These are phyloP conservation scores for Sporisorium graminicola DNA, from an alignment of 1,284 basidiomycete genomes.

Conservation along the genomic window DNA sequence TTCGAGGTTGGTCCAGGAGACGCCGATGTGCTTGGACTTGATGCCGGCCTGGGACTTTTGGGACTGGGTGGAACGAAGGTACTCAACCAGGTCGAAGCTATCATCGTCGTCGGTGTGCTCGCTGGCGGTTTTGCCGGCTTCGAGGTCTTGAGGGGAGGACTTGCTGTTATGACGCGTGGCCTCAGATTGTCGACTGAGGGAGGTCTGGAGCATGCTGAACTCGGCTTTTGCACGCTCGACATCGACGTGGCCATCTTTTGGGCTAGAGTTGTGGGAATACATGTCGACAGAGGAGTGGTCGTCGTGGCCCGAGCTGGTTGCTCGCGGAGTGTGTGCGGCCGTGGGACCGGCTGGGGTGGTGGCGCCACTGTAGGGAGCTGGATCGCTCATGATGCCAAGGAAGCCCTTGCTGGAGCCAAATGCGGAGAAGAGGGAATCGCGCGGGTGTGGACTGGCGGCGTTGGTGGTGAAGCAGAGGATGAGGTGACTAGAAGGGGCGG, in stretches of 20 bases:
- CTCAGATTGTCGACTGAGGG: slow-evolving; percentile 31
- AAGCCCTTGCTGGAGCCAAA: neutral
- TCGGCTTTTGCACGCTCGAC: slow-evolving; percentile 31
- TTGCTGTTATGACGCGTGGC: slow-evolving; percentile 17
- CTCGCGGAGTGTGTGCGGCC: neutral
- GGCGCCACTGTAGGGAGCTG: slow-evolving; percentile 12
- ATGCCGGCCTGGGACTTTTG: slow-evolving; percentile 72
- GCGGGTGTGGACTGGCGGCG: neutral
- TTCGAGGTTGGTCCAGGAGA: slow-evolving; percentile 54
- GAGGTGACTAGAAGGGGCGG: no score
- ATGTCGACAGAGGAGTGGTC: slow-evolving; percentile 25
- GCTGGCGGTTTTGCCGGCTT: slow-evolving; percentile 9
- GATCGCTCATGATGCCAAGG: slow-evolving; percentile 17
- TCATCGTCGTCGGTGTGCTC: slow-evolving; percentile 60
- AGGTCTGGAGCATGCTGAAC: slow-evolving; percentile 32
- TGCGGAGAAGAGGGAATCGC: neutral
- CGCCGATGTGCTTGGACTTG: slow-evolving; percentile 56
- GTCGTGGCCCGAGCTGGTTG: slow-evolving; percentile 1
- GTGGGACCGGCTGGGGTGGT: slow-evolving; percentile 21
- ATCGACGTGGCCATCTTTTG: slow-evolving; percentile 14
- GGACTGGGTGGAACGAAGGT: slow-evolving; percentile 77
- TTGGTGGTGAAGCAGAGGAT: neutral
- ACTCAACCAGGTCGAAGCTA: slow-evolving; percentile 80
- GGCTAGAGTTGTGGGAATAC: neutral
- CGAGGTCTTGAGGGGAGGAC: slow-evolving; percentile 22